Base-by-base conservation (phyloP, 2,329 filamentous ascomycete genomes). In the Trichoderma arundinaceum region DNA sequence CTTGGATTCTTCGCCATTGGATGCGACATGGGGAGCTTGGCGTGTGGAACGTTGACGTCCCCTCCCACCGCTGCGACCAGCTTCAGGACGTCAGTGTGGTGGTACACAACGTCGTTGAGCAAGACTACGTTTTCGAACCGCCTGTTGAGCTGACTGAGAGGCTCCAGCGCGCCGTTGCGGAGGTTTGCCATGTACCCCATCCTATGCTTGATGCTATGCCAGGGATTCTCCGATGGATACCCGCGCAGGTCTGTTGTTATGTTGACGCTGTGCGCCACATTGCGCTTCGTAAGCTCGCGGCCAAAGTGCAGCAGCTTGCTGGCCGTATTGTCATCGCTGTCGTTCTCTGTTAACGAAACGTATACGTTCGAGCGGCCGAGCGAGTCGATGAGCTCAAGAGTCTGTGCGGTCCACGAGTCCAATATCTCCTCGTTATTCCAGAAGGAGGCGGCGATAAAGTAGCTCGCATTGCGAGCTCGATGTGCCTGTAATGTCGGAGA, bases 161-260 rank as follows among this genome's bases (percentile, higher is more conserved):
- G 65, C 53, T 67, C 48, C 39, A 67, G 44, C n/a, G 61, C 60
- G 53, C 65, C 65, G n/a, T 67, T 67, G 61, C 65, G 65, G 48
- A 67, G 65, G 32, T 67, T 67, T n/a, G 65, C 54, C 65, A 67
- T 67, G 53, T 67, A 67, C 9, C 54, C 53, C 65, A 67, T 67
- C 32, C 65, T 48, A 32, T 67, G 65, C 35, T 28, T 32, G 17
- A 67, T 48, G 49, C 61, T 65, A 13, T 41, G 60, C 65, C 65
- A 67, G n/a, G 65, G 65, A 22, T 67, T 65, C 33, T 60, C 53
- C 3, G 61, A 44, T 15, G 65, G 65, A n/a, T 67, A 58, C 1
- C 65, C 65, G 19, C 65, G 60, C 48, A 67, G 8, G 46, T 60
- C 65, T 9, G 65, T 44, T 15, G 65, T 67, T 17, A 67, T 65